phyloP scores from a whole-genome alignment of 805 yeast species.

The Metschnikowia baotianmanensis region DNA sequence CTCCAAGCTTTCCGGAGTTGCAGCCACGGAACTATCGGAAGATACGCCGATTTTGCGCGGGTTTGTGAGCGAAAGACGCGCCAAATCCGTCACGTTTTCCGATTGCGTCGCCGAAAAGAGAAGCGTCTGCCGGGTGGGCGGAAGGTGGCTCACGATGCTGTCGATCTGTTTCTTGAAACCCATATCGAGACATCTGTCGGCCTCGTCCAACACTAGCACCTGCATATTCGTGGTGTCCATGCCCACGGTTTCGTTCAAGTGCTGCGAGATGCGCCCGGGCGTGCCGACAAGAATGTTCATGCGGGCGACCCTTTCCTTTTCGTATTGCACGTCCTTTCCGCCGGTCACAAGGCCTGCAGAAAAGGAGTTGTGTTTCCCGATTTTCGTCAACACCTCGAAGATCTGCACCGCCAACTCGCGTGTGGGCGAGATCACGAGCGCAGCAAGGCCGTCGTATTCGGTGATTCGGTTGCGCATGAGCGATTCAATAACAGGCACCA shows the following conservation, averaged over 20 bases:
- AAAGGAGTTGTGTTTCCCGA: conserved; percentile 71
- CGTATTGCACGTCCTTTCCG: conserved; percentile 83
- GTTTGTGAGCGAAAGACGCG: conserved; percentile 66
- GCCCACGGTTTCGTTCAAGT: conserved; percentile 84
- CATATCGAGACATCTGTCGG: conserved; percentile 91
- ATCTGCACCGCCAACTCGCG: conserved; percentile 90
- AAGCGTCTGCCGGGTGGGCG: conserved; percentile 78
- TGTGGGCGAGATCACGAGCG: conserved; percentile 86
- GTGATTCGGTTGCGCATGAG: conserved; percentile 71
- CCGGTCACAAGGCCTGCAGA: conserved; percentile 93
- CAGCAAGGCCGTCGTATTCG: conserved; percentile 85
- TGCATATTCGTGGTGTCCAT: conserved; percentile 74
- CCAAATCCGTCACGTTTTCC: conserved; percentile 76
- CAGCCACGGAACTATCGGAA: conserved; percentile 48
- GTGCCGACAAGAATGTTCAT: conserved; percentile 87
- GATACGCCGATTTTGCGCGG: conserved; percentile 50
- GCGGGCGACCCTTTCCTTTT: conserved; percentile 71
- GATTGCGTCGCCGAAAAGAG: conserved; percentile 89
- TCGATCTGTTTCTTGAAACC: conserved; percentile 85
- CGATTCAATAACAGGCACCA: conserved; percentile 75
- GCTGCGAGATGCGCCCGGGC: conserved; percentile 88
- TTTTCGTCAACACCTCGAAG: conserved; percentile 79
- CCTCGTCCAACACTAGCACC: conserved; percentile 82
- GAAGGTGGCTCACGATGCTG: conserved; percentile 72
- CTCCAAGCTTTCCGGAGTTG: conserved; percentile 81